Evolutionary conservation across 1,284 basidiomycete species (phyloP), one percentile per base, ranked within the genome.

Genomic region (Mycena citricolor): DNA sequence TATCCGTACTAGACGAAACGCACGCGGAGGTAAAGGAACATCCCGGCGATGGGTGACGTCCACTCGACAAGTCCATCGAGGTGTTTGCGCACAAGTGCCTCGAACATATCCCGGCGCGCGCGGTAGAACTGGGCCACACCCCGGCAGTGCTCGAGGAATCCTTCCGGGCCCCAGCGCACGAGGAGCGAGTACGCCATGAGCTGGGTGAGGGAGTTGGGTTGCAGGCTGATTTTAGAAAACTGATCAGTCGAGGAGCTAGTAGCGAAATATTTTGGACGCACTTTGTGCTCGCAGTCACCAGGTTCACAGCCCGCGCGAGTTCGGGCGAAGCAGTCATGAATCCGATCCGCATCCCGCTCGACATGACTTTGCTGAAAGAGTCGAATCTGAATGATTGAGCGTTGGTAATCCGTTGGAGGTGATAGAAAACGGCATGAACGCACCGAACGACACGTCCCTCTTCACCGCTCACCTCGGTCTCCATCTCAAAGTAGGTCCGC

Each of bases 31-130:
- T 51, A 94, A 59, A 90, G 80, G 68, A 94, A 93, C 87, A 93
- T 88, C 51, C 94, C 94, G 3, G 94, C 89, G 39, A 90, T 84
- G 0, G 94, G 94, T 1, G 76, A 73, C 30, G 71, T 78, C 93
- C 94, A 98, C 54, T 86, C 83, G 4, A 83, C 91, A 17, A 94
- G 66, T 2, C 82, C 89, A 1, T 24, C 36, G 22, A 97, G 75
- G 59, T 94, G 77, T 59, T 76, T 79, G 44, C 76, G 69, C 63
- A 94, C 85, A 24, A 86, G 83, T 1, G 65, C 63, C 61, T 94
- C 88, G 61, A 97, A 97, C 8, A 81, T 69, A 60, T 91, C 83
- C 17, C 92, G 74, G 59, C 91, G 87, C 54, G 71, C 63, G 40
- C 77, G 75, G 68, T 98, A 97, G 65, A 94, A 93, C 4, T 71